phyloP scores from a whole-genome alignment of 2,329 filamentous ascomycete genomes.

The Diplodia mutila region DNA sequence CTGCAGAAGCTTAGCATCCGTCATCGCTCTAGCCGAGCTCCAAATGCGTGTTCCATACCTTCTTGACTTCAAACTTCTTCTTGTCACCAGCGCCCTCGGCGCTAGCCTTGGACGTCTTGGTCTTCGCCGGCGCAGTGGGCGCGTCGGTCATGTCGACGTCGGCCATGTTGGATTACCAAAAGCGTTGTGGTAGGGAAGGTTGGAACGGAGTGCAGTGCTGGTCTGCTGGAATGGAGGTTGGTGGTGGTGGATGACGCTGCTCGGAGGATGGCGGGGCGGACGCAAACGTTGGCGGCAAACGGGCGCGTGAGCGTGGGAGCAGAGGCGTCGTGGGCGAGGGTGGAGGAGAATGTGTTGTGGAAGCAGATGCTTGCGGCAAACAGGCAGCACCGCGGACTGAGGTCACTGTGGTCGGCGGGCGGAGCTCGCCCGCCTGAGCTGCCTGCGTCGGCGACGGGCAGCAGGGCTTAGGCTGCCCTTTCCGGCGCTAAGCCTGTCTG shows the following conservation, averaged over 20 bases:
- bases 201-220: background rate
- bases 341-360: background rate
- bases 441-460: background rate
- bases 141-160: slow-evolving; percentile 98
- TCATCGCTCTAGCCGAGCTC: background rate
- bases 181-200: background rate
- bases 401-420: background rate
- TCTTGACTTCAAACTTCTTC: slow-evolving; percentile 98
- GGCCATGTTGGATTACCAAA: slow-evolving; percentile 65
- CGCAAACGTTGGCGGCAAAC: background rate
- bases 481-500: background rate
- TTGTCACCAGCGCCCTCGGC: slow-evolving; percentile 56
- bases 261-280: background rate
- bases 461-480: background rate
- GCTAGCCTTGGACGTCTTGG: slow-evolving; percentile 59
- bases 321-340: background rate
- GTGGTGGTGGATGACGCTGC: background rate
- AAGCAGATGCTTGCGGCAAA: background rate
- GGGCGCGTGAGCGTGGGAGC: background rate
- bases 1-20: slow-evolving; percentile 52
- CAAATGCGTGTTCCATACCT: slow-evolving; percentile 61
- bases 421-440: background rate
- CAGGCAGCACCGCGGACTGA: slow-evolving; percentile 6
- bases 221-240: slow-evolving; percentile 3
- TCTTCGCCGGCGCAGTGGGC: slow-evolving; percentile 54